Evolutionary conservation across 2,329 filamentous ascomycete genomes (phyloP).

Genomic region (Triangularia verruculosa): DNA sequence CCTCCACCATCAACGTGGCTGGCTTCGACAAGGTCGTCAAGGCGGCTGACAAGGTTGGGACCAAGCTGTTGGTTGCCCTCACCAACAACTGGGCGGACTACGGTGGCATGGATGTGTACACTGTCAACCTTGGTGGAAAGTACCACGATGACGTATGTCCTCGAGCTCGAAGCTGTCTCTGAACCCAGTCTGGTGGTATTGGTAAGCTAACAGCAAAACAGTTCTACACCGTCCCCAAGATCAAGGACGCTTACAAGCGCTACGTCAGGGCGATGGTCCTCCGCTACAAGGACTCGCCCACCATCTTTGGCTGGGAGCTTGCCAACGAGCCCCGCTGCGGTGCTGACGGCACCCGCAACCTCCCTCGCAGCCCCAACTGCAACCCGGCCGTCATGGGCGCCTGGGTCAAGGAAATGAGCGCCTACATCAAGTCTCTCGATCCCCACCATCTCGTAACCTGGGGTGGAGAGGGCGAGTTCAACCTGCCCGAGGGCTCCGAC

Average conservation of each 20-base stretch:
- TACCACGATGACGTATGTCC: constrained; percentile 48
- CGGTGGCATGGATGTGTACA: constrained; percentile 59
- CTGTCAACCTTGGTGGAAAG: constrained; percentile 49
- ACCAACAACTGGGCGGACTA: constrained; percentile 61
- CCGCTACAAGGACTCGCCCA: constrained; percentile 55
- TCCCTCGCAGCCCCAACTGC: constrained; percentile 41
- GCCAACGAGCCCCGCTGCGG: constrained; percentile 59
- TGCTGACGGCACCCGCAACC: constrained; percentile 44
- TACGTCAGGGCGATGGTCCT: constrained; percentile 60
- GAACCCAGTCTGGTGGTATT: no score
- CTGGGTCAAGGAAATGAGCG: constrained; percentile 54
- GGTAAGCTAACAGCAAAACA: constrained; percentile 22
- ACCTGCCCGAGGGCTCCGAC: constrained; percentile 33
- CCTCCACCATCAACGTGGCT: constrained; percentile 41
- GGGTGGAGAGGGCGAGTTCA: constrained; percentile 59
- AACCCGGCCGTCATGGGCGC: constrained; percentile 41
- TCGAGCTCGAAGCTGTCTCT: no score
- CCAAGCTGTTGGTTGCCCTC: constrained; percentile 53
- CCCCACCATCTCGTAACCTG: constrained; percentile 52
- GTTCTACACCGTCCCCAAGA: constrained; percentile 49
- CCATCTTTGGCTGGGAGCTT: constrained; percentile 67
- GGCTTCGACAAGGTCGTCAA: constrained; percentile 51
- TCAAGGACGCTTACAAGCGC: constrained; percentile 51
- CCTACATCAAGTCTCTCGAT: constrained; percentile 52
- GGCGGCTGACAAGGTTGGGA: constrained; percentile 46